Base-by-base conservation (phyloP, 2,329 filamentous ascomycete genomes). In the Aspergillus sp. region DNA sequence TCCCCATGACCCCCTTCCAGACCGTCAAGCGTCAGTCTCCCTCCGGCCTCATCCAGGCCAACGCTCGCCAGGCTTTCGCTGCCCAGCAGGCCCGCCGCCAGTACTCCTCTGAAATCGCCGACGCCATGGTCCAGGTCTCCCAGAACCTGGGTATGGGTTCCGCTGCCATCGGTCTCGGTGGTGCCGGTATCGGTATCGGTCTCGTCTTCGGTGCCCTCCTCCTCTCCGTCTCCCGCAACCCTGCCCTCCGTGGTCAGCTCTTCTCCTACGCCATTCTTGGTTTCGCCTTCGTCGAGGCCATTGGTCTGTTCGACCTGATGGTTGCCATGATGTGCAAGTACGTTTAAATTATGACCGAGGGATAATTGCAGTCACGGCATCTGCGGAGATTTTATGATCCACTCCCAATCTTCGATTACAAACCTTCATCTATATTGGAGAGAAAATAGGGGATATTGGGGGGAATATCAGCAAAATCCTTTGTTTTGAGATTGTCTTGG, bases 231-330 rank as follows among this genome's bases (percentile, higher is more conserved):
- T 91, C 91, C 85, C 91, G 91, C 85, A 96, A 96, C 91, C 91
- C 91, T 78, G 90, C 90, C 78, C 91, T 96, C 84, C 90, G 91
- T 85, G 91, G 91, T 80, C 92, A 96, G 88, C 91, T 96, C 78
- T 96, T 95, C 90, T 91, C 90, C 73, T 94, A 95, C 84, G 91
- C 91, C 87, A 94, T 95, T 90, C 85, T 95, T 79, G 91, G 91
- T 85, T 95, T 95, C 85, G 91, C 91, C 79, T 95, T 95, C 89
- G 91, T 93, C 82, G 91, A 95, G 82, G 91, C 91, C 84, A 77
- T 77, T 61, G 75, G 75, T 89, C 88, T 91, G 78, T 91, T 91
- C 89, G 89, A 91, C 78, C 88, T 91, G 78, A 92, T 92, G 90
- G 87, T 92, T 91, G 90, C 90, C 84, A 91, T 92, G 85, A 92